Percentiles rank a stretch among this genome's conserved stretches.
phyloP scores from a whole-genome alignment of 345 rosid species.

The Noccaea bulbosa region DNA sequence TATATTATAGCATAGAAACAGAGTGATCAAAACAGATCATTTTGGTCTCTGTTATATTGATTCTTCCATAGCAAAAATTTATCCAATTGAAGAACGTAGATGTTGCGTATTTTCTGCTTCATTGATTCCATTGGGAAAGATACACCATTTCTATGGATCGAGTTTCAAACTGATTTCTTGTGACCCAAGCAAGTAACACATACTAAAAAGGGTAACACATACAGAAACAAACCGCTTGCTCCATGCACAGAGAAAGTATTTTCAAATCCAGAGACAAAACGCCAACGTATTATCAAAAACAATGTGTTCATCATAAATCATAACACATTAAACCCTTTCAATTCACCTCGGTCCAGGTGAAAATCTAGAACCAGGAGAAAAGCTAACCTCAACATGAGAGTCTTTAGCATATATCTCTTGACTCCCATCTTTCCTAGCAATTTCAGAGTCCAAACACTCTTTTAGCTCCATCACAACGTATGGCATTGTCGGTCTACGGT shows the following conservation, averaged over 20 bases:
- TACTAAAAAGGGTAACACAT: neutral
- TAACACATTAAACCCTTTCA: neutral
- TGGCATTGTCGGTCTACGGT: slow-evolving; percentile 51
- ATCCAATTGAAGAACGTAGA: too few relatives aligned
- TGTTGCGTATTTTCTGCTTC: too few relatives aligned
- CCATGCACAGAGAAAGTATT: neutral
- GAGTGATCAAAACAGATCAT: neutral
- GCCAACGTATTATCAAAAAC: neutral
- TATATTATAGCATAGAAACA: neutral
- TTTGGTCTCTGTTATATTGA: neutral
- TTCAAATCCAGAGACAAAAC: neutral
- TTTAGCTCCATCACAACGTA: slow-evolving; percentile 45
- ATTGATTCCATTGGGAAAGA: too few relatives aligned
- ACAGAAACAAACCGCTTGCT: slow-evolving; percentile 7
- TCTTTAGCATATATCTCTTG: slow-evolving; percentile 17
- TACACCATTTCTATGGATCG: too few relatives aligned
- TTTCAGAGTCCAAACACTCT: slow-evolving; percentile 46
- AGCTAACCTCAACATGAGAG: slow-evolving; percentile 23
- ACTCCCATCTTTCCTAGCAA: slow-evolving; percentile 35
- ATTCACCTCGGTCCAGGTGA: slow-evolving; percentile 37
- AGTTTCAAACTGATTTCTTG: neutral
- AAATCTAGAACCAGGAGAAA: slow-evolving; percentile 18
- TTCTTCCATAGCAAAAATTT: neutral
- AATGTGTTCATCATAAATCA: neutral
- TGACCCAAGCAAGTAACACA: slow-evolving; percentile 24